A percentile compares a stretch with the other conserved stretches of the same genome.
Evolutionary conservation across 179 eudicot species (phyloP).

Genomic region (Silene vulgaris): DNA sequence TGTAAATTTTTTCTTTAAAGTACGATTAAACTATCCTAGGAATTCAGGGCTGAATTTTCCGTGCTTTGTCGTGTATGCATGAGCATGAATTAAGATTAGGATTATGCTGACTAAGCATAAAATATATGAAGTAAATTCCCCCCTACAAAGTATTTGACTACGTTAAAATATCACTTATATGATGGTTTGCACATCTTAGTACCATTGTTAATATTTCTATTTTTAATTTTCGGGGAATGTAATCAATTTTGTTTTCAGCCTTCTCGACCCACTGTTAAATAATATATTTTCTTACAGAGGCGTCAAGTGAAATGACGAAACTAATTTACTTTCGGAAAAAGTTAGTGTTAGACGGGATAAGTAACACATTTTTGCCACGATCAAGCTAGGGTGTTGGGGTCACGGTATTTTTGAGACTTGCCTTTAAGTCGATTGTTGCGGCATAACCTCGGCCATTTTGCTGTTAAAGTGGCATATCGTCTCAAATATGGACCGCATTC

Average conservation of each 20-base stretch:
- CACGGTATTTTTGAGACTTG: no score
- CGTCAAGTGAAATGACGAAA: no score
- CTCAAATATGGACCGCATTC: no score
- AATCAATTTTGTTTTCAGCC: background rate
- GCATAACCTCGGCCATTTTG: no score
- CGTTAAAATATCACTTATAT: constrained; percentile 9
- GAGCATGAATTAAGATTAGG: constrained; percentile 8
- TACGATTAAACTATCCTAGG: constrained; percentile 8
- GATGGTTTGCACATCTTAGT: constrained; percentile 4
- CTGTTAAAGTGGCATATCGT: no score
- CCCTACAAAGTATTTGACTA: constrained; percentile 10
- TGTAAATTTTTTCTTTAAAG: constrained; percentile 6
- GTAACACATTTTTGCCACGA: no score
- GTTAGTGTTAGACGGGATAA: no score
- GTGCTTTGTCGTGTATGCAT: constrained; percentile 17
- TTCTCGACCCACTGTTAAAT: no score
- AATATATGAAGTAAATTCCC: background rate
- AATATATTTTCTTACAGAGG: no score
- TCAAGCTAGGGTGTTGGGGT: no score
- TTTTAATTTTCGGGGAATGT: background rate
- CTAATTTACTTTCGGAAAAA: no score
- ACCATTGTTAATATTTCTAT: background rate
- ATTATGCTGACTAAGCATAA: constrained; percentile 17
- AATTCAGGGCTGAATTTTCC: constrained; percentile 12
- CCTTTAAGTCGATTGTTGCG: no score